Evolutionary conservation across 257 asterid species (phyloP).

Genomic region (Nemophila menziesii): DNA sequence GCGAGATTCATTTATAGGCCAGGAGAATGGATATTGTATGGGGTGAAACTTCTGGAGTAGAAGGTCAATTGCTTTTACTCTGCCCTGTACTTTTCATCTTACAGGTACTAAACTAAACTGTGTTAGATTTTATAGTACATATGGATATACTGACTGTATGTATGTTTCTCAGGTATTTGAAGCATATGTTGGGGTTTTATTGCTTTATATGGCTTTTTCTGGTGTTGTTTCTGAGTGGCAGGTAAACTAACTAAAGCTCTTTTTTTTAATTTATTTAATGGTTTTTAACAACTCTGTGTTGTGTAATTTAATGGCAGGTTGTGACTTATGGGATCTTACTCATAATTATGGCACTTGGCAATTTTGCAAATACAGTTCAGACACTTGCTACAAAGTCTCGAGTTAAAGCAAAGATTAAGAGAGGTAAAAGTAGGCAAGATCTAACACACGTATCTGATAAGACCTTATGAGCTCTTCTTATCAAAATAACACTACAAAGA

Average conservation of each 20-base stretch:
- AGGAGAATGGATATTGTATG: slow-evolving; percentile 97
- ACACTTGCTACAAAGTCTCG: slow-evolving; percentile 71
- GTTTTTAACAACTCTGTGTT: not conserved
- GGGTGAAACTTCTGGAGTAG: slow-evolving; percentile 98
- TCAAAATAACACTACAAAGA: not conserved
- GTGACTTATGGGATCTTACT: slow-evolving; percentile 81
- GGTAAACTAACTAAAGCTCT: slow-evolving; percentile 25
- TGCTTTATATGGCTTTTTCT: slow-evolving; percentile 69
- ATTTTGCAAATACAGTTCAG: slow-evolving; percentile 80
- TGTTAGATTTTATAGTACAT: no score
- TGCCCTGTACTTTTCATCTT: slow-evolving; percentile 64
- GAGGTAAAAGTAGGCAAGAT: slow-evolving; percentile 65
- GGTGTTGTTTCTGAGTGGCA: slow-evolving; percentile 84
- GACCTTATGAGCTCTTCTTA: slow-evolving; percentile 16
- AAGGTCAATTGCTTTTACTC: slow-evolving; percentile 70
- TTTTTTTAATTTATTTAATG: not conserved
- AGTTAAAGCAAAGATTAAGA: slow-evolving; percentile 79
- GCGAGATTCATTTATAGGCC: slow-evolving; percentile 55
- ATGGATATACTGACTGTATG: no score
- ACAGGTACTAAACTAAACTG: slow-evolving; percentile 39
- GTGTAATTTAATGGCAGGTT: slow-evolving; percentile 33
- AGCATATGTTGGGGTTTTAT: slow-evolving; percentile 79
- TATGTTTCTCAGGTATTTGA: slow-evolving; percentile 56
- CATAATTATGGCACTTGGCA: slow-evolving; percentile 88
- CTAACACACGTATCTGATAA: slow-evolving; percentile 26